These are phyloP conservation scores for Alternaria triticimaculans DNA, from an alignment of 2,329 filamentous ascomycete genomes.

Conservation along the genomic window DNA sequence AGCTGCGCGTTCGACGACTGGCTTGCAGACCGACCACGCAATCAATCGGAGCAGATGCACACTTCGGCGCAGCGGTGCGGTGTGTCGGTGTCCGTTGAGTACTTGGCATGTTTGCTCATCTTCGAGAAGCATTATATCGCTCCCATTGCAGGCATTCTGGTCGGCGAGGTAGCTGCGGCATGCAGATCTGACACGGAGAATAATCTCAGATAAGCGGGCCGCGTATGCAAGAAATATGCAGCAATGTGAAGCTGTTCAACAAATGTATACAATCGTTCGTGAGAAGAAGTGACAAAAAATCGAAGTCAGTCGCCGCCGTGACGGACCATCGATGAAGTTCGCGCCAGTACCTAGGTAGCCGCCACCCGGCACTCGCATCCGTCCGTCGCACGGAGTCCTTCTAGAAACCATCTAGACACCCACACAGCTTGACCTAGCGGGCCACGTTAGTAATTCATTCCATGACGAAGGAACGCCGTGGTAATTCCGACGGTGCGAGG, in stretches of 20 bases:
- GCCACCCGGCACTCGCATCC: neutral
- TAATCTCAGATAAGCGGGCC: neutral
- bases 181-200: neutral
- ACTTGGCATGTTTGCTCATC: neutral
- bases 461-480: neutral
- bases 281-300: neutral
- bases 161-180: conserved; percentile 12
- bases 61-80: neutral
- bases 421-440: neutral
- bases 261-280: neutral
- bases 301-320: neutral
- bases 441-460: neutral
- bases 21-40: neutral
- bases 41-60: neutral
- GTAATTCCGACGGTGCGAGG: neutral
- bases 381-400: neutral
- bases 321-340: neutral
- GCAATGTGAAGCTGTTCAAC: neutral
- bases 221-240: neutral
- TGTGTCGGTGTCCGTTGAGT: neutral
- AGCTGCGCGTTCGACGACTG: neutral
- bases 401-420: neutral
- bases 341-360: neutral
- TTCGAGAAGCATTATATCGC: conserved; percentile 1
- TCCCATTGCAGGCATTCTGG: conserved; percentile 2